phyloP scores from a whole-genome alignment of 1,284 basidiomycete genomes.

The Tilletia indica region DNA sequence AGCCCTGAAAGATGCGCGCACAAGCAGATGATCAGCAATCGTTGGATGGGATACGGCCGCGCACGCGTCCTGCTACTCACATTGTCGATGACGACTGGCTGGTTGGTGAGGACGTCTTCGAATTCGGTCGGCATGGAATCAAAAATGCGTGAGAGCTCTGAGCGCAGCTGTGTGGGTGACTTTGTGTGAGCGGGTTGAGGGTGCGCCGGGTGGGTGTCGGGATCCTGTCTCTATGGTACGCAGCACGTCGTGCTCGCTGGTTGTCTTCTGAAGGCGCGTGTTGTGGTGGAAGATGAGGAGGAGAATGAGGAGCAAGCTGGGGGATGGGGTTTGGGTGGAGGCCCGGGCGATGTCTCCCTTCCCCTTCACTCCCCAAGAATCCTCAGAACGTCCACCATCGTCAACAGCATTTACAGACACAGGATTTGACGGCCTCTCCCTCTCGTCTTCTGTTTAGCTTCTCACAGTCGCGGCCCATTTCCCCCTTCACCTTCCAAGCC shows the following conservation, averaged over 20 bases:
- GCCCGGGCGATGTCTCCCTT: neutral
- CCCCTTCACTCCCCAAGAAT: too few relatives aligned
- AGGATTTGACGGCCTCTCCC: too few relatives aligned
- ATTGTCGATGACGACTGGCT: constrained; percentile 56
- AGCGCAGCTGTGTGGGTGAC: neutral
- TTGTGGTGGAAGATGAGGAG: neutral
- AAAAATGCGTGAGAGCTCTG: neutral
- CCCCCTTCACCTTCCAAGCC: too few relatives aligned
- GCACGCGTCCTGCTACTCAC: constrained; percentile 19
- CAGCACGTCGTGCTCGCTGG: neutral
- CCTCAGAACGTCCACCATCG: too few relatives aligned
- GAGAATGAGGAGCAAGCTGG: neutral
- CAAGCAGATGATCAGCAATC: neutral
- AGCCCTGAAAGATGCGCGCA: constrained; percentile 31
- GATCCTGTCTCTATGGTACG: neutral
- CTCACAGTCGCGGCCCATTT: neutral
- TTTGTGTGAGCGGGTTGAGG: neutral
- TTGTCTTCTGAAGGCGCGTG: neutral
- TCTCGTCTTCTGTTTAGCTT: neutral
- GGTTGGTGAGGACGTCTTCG: constrained; percentile 55
- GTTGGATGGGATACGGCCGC: constrained; percentile 16
- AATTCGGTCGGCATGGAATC: constrained; percentile 41
- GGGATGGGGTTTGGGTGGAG: neutral
- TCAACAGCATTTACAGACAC: too few relatives aligned
- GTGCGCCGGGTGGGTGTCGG: neutral